Percentiles rank a stretch among this genome's conserved stretches.
Evolutionary conservation across 768 basidiomycete genomes (phyloP).

Genomic region (Russula sp.): DNA sequence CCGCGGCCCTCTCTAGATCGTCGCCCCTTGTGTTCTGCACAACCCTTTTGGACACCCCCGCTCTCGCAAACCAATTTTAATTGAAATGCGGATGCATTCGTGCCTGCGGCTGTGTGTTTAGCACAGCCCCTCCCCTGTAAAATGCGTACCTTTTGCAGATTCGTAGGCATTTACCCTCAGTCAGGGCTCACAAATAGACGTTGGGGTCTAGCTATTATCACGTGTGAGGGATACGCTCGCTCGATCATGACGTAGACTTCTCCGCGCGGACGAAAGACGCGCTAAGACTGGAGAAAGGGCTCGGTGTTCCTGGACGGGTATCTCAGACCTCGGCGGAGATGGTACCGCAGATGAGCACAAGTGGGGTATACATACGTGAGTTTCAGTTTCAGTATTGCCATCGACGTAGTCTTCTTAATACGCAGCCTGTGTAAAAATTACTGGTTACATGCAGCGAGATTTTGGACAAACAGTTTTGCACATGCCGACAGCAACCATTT

Average conservation of each 20-base stretch:
- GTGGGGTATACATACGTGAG: neutral
- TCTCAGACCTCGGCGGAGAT: neutral
- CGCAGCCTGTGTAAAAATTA: neutral
- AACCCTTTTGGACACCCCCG: constrained; percentile 23
- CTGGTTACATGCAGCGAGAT: neutral
- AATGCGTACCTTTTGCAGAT: neutral
- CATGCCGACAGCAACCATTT: neutral
- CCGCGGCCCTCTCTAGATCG: constrained; percentile 24
- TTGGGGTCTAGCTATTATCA: constrained; percentile 45
- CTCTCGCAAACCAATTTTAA: constrained; percentile 29
- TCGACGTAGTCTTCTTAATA: neutral
- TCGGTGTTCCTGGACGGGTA: neutral
- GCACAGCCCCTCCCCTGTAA: constrained; percentile 28
- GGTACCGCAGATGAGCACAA: constrained; percentile 2
- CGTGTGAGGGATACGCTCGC: constrained; percentile 45
- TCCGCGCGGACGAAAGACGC: constrained; percentile 44
- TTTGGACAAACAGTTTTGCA: too few species aligned
- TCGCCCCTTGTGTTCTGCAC: constrained; percentile 25
- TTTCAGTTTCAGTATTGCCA: neutral
- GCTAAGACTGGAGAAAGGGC: constrained; percentile 24
- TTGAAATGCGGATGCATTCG: constrained; percentile 32
- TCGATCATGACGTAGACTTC: constrained; percentile 54
- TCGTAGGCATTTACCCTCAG: constrained; percentile 29
- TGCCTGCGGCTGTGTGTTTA: constrained; percentile 32
- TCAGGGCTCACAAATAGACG: constrained; percentile 53